These are phyloP conservation scores for Isabelozyma gotoi DNA, from an alignment of 805 yeast species.

Conservation along the genomic window DNA sequence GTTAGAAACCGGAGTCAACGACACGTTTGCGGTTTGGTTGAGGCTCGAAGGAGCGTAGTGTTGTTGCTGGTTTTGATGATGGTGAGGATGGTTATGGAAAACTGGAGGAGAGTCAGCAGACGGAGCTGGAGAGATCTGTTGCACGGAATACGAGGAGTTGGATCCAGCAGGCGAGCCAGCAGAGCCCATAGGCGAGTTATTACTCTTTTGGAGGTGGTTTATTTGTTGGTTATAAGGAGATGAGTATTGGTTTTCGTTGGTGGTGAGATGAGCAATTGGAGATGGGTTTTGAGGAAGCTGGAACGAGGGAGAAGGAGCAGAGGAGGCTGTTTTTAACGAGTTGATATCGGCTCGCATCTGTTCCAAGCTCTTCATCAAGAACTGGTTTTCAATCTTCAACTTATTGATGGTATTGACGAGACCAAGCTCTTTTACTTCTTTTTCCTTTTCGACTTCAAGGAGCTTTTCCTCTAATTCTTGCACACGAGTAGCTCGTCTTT, in stretches of 20 bases:
- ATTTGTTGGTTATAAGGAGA: slow-evolving; percentile 10
- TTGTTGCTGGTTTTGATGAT: slow-evolving; percentile 2
- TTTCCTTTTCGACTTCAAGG: slow-evolving; percentile 64
- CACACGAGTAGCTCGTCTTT: slow-evolving; percentile 79
- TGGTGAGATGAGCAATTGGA: slow-evolving; percentile 8
- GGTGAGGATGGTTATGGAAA: slow-evolving; percentile 7
- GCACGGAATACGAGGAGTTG: slow-evolving; percentile 33
- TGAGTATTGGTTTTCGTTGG: slow-evolving; percentile 6
- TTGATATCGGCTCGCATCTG: slow-evolving; percentile 35
- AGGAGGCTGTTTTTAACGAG: slow-evolving; percentile 14
- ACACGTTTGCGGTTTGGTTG: slow-evolving; percentile 3
- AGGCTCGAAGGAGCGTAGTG: not conserved
- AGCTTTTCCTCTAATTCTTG: slow-evolving; percentile 73
- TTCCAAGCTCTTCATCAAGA: slow-evolving; percentile 41
- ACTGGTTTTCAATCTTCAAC: slow-evolving; percentile 45
- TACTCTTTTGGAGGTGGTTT: slow-evolving; percentile 7
- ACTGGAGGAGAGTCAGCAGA: slow-evolving; percentile 48
- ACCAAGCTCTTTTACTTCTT: slow-evolving; percentile 58
- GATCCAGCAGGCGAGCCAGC: slow-evolving; percentile 28
- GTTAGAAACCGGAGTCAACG: slow-evolving; percentile 12
- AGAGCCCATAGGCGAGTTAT: slow-evolving; percentile 4
- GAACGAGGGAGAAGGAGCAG: not conserved
- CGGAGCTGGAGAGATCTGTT: slow-evolving; percentile 55
- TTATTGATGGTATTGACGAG: slow-evolving; percentile 51
- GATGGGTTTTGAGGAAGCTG: slow-evolving; percentile 5